These are phyloP conservation scores for Tulasnella sp. DNA, from an alignment of 768 basidiomycete species.

Conservation along the genomic window DNA sequence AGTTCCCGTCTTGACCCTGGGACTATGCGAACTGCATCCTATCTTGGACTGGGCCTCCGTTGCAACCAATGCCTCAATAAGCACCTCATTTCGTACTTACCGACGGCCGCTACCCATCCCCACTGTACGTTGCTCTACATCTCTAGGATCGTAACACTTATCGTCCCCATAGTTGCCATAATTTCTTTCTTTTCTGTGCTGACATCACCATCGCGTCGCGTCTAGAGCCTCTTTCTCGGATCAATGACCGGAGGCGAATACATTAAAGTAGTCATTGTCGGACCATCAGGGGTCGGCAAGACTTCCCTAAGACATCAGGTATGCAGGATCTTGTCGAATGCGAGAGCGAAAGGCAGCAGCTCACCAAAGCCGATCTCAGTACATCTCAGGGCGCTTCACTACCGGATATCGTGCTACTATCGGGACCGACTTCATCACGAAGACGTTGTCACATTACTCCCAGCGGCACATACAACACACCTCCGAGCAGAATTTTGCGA, in stretches of 20 bases:
- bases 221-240: not conserved
- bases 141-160: not conserved
- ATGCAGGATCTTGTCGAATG: not conserved
- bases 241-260: not conserved
- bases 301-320: constrained; percentile 22
- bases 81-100: no score
- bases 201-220: not conserved
- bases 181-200: not conserved
- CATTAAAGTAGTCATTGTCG: constrained; percentile 72
- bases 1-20: no score
- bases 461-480: constrained; percentile 17
- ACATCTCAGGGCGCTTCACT: constrained; percentile 64
- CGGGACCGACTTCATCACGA: constrained; percentile 79
- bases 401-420: constrained; percentile 75
- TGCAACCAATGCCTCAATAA: no score
- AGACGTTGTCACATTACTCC: constrained; percentile 52
- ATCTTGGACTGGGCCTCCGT: no score
- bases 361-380: constrained; percentile 32
- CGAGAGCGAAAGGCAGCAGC: not conserved
- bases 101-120: no score
- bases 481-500: not conserved
- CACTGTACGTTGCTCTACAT: no score
- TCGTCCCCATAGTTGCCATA: not conserved
- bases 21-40: no score
- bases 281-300: constrained; percentile 71